A percentile compares a stretch with the other conserved stretches of the same genome.
phyloP scores from a whole-genome alignment of 1,284 basidiomycete genomes.

The Sphagnurus paluster region DNA sequence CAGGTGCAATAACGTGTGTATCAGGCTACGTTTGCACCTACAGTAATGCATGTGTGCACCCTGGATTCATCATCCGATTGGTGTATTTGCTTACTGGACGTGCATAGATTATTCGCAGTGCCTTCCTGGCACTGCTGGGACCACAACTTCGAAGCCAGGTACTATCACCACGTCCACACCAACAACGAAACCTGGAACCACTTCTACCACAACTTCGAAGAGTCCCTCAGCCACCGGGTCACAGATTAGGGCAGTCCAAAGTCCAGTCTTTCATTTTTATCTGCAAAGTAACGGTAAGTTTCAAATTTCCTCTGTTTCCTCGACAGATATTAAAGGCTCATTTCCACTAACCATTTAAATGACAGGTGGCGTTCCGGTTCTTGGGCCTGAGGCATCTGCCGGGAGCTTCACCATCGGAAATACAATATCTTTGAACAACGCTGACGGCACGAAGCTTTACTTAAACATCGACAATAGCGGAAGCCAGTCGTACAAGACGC shows the following conservation, averaged over 20 bases:
- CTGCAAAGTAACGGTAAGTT: conserved; percentile 49
- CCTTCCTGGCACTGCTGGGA: conserved; percentile 35
- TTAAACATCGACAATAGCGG: conserved; percentile 46
- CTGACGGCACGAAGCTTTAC: conserved; percentile 43
- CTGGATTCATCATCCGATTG: background rate
- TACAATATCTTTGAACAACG: conserved; percentile 46
- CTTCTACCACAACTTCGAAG: conserved; percentile 39
- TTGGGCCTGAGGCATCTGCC: conserved; percentile 52
- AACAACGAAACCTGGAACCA: conserved; percentile 19
- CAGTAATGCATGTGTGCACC: conserved; percentile 41
- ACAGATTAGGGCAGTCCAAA: conserved; percentile 54
- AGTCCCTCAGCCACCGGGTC: conserved; percentile 49
- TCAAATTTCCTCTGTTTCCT: background rate
- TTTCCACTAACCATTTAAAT: background rate
- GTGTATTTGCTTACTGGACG: background rate
- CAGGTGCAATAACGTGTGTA: conserved; percentile 46
- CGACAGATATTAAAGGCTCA: background rate
- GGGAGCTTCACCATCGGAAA: conserved; percentile 52
- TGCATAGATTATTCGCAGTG: conserved; percentile 52
- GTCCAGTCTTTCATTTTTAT: conserved; percentile 59
- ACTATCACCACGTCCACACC: conserved; percentile 22
- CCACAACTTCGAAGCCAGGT: conserved; percentile 19
- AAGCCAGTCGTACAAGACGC: conserved; percentile 49
- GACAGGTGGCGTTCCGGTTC: conserved; percentile 46
- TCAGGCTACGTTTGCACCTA: conserved; percentile 45